phyloP scores from a whole-genome alignment of 129 eudicot genomes.

The Artemisia argyi region DNA sequence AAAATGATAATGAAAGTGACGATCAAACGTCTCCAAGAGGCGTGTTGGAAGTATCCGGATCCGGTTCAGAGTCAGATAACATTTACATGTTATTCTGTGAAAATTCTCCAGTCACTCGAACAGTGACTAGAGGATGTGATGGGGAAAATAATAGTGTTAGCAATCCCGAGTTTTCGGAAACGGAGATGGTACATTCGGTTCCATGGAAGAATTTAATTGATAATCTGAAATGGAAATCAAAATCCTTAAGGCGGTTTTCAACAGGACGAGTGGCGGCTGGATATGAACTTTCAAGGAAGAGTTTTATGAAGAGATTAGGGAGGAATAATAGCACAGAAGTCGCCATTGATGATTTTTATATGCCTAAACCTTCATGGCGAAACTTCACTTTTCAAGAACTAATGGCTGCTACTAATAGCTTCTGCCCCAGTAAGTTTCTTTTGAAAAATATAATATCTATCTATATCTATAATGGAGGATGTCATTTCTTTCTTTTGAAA shows the following conservation, averaged over 20 bases:
- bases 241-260: constrained; percentile 48
- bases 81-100: constrained; percentile 38
- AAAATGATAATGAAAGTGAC: constrained; percentile 28
- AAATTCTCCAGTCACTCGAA: constrained; percentile 1
- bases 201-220: constrained; percentile 55
- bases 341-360: constrained; percentile 30
- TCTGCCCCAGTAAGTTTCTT: constrained; percentile 52
- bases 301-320: constrained; percentile 45
- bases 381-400: constrained; percentile 66
- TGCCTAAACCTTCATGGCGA: constrained; percentile 87
- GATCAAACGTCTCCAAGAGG: constrained; percentile 63
- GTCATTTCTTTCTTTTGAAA: too few species aligned
- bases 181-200: constrained; percentile 24
- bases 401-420: constrained; percentile 63
- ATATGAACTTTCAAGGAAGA: neutral
- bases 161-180: neutral
- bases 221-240: constrained; percentile 45
- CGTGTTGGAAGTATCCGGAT: constrained; percentile 50
- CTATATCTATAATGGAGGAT: too few species aligned
- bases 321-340: constrained; percentile 51
- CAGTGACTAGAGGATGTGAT: constrained; percentile 1
- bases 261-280: constrained; percentile 19
- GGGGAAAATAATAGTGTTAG: constrained; percentile 2
- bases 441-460: neutral
- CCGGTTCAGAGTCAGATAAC: constrained; percentile 61